Conservation (phyloP, 208 protist genomes). For the Giardia duodenalis region DNA sequence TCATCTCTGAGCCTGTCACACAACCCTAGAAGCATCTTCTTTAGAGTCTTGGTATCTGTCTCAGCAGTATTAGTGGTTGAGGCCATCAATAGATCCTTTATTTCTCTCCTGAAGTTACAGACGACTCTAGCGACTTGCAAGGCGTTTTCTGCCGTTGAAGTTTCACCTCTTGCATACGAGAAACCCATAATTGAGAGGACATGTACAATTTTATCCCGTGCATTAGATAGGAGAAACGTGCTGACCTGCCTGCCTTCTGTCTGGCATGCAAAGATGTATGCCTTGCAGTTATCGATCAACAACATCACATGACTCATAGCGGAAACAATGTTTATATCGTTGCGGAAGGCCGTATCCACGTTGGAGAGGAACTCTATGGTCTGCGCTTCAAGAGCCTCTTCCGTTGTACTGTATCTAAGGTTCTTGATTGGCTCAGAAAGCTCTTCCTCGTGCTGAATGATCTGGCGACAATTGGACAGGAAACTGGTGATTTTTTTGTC, state of each 20-base stretch:
- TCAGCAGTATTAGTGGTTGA: background rate
- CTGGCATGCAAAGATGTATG: background rate
- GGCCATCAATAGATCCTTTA: background rate
- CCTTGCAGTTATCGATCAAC: background rate
- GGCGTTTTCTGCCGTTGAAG: background rate
- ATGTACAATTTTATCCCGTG: background rate
- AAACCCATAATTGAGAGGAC: background rate
- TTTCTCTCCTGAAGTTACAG: background rate
- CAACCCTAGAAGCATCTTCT: background rate
- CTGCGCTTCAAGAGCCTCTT: background rate
- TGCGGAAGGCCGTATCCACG: background rate
- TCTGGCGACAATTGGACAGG: too few species aligned
- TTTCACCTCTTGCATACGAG: background rate
- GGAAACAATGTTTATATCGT: background rate
- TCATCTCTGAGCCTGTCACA: slow-evolving; percentile 10
- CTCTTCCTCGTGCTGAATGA: background rate
- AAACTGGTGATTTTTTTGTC: background rate
- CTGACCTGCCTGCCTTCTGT: background rate
- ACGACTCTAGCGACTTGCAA: background rate
- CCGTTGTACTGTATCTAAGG: too few species aligned
- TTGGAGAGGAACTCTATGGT: background rate
- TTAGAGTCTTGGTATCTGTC: background rate
- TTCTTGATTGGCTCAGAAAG: background rate
- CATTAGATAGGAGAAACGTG: background rate
- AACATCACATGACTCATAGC: background rate